These are phyloP conservation scores for Emergomyces orientalis DNA, from an alignment of 2,329 filamentous ascomycete genomes.

Conservation along the genomic window DNA sequence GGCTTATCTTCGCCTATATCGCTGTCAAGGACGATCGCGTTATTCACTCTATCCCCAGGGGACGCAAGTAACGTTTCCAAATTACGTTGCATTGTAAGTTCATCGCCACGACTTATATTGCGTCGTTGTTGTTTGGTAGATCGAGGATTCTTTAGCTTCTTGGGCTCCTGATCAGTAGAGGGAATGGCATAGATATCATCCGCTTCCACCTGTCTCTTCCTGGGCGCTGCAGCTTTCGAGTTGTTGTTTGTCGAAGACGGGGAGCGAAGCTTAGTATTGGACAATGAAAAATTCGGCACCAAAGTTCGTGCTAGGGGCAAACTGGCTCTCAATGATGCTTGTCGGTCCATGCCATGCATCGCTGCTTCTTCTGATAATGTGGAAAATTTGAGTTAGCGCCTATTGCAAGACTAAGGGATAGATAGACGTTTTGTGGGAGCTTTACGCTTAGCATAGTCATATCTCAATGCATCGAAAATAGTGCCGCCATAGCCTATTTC, in stretches of 20 bases:
- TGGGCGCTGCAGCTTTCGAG: background rate
- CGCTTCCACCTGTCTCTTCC: background rate
- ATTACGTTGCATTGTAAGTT: background rate
- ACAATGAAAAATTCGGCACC: background rate
- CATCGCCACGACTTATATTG: background rate
- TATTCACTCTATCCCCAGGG: background rate
- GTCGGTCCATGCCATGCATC: background rate
- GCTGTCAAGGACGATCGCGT: slow-evolving; percentile 2
- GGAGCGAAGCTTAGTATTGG: background rate
- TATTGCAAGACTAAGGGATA: background rate
- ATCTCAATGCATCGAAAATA: background rate
- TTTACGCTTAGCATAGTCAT: background rate
- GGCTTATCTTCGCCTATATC: background rate
- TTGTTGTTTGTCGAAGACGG: background rate
- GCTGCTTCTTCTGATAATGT: background rate
- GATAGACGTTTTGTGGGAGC: too few relatives aligned
- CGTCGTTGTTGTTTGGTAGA: background rate
- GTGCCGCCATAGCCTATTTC: background rate
- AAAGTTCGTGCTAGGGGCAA: background rate
- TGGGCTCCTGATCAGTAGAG: background rate
- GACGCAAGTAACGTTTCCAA: background rate
- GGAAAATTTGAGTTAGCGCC: background rate
- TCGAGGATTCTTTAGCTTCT: background rate
- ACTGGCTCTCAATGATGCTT: too few relatives aligned
- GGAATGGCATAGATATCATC: background rate